phyloP scores from a whole-genome alignment of 78 protist genomes.

The Dictyostelium firmibasis region DNA sequence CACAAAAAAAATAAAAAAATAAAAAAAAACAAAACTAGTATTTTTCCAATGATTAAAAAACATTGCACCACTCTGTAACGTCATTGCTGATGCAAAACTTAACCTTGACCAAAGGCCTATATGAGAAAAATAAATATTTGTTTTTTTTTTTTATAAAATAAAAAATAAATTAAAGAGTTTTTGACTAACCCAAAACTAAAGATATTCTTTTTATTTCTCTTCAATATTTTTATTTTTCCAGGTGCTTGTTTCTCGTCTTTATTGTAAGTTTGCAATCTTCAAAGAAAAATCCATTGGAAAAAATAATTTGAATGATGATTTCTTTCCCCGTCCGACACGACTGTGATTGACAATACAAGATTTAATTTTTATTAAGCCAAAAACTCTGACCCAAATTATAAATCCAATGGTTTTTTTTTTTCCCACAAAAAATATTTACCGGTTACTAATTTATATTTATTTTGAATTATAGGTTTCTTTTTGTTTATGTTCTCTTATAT shows the following conservation, averaged over 20 bases:
- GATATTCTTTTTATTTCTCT: background rate
- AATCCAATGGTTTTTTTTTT: background rate
- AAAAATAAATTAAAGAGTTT: background rate
- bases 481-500: background rate
- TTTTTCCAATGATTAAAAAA: background rate
- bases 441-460: background rate
- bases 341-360: background rate
- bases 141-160: background rate
- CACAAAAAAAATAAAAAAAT: background rate
- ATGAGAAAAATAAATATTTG: background rate
- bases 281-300: background rate
- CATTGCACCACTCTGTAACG: slow-evolving; percentile 24
- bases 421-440: background rate
- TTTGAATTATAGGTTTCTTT: background rate
- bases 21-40: background rate
- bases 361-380: background rate
- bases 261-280: background rate
- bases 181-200: background rate
- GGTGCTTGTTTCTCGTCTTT: background rate
- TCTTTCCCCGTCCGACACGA: slow-evolving; percentile 19
- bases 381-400: background rate
- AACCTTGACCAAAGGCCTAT: background rate
- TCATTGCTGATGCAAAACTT: slow-evolving; percentile 7
- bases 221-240: background rate
- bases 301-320: slow-evolving; percentile 3